Percentiles rank a stretch among this genome's conserved stretches.
These are phyloP conservation scores for Venturia oleaginea DNA, from an alignment of 2,329 filamentous ascomycete genomes.

Conservation along the genomic window DNA sequence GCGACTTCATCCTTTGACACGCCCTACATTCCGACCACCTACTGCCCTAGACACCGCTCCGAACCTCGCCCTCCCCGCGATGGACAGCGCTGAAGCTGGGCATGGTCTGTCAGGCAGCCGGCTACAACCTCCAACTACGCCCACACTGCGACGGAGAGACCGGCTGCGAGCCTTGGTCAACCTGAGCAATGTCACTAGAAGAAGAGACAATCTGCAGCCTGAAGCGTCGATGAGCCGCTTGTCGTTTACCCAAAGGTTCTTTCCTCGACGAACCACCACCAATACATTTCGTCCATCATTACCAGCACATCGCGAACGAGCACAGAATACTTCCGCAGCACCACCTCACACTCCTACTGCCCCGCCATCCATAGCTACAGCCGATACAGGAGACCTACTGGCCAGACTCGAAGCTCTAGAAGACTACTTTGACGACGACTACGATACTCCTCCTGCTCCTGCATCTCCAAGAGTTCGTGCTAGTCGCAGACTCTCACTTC, in stretches of 20 bases:
- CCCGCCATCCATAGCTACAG: background rate
- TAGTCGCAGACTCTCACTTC: conserved; percentile 3
- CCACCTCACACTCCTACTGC: background rate
- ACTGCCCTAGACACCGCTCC: background rate
- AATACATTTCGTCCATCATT: background rate
- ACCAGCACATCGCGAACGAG: background rate
- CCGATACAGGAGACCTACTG: background rate
- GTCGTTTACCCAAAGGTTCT: background rate
- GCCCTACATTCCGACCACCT: background rate
- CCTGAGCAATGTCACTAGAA: background rate
- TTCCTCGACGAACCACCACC: background rate
- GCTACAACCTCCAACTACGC: background rate
- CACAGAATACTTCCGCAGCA: background rate
- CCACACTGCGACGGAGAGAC: background rate
- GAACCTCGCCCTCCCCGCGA: background rate
- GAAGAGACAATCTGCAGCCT: background rate
- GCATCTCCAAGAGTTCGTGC: background rate
- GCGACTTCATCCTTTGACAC: background rate
- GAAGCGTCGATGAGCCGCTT: background rate
- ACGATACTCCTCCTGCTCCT: background rate
- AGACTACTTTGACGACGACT: conserved; percentile 1
- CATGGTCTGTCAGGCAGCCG: background rate
- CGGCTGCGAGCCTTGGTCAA: background rate
- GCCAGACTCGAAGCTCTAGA: conserved; percentile 1
- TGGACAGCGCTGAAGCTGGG: background rate